These are phyloP conservation scores for Emergomyces pasteurianus DNA, from an alignment of 2,329 filamentous ascomycete genomes.

Conservation along the genomic window DNA sequence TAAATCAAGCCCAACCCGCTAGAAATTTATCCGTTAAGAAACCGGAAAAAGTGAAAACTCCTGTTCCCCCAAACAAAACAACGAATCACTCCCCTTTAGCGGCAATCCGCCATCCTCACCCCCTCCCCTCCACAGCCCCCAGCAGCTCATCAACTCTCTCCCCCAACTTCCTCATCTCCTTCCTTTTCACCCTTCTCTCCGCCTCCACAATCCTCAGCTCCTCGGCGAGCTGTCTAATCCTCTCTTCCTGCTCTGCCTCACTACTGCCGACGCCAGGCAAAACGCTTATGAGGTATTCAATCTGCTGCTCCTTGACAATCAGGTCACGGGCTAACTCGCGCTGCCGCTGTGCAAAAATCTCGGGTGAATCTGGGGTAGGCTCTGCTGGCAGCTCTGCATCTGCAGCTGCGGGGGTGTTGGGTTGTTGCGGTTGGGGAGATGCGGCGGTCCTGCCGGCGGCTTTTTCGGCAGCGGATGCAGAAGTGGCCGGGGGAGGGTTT, in stretches of 20 bases:
- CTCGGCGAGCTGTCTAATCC: conserved; percentile 31
- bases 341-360: conserved; percentile 33
- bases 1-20: neutral
- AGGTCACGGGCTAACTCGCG: conserved; percentile 38
- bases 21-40: neutral
- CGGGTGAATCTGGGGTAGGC: conserved; percentile 29
- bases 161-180: conserved; percentile 31
- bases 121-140: conserved; percentile 25
- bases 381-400: conserved; percentile 6
- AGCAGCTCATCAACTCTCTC: conserved; percentile 32
- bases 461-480: conserved; percentile 21
- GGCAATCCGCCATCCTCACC: neutral
- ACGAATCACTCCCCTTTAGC: neutral
- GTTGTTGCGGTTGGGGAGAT: neutral
- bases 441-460: conserved; percentile 2
- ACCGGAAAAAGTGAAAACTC: neutral
- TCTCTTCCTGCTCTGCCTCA: conserved; percentile 33
- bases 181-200: conserved; percentile 29
- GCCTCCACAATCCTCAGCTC: conserved; percentile 34
- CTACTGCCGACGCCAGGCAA: conserved; percentile 35
- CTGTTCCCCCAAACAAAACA: neutral
- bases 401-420: conserved; percentile 2
- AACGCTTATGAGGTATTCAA: conserved; percentile 36
- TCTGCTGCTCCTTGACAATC: conserved; percentile 40
- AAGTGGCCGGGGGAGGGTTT: conserved; percentile 20